Conservation (phyloP, 129 eudicot species). For the Flaveria trinervia region DNA sequence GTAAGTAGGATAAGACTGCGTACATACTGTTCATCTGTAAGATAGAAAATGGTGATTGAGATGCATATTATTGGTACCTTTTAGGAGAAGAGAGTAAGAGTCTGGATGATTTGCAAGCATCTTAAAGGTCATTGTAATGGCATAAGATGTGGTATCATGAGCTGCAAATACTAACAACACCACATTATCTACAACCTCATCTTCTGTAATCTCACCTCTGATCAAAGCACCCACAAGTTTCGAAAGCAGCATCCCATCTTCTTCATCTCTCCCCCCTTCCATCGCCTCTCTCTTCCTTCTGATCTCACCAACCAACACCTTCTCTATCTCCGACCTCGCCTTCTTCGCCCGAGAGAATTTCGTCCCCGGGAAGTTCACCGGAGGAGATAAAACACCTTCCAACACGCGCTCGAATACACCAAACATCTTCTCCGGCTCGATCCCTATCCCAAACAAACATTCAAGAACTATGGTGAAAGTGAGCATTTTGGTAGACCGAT, state of each 20-base stretch:
- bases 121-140: slow-evolving; percentile 77
- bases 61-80: slow-evolving; percentile 52
- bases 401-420: slow-evolving; percentile 63
- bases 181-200: slow-evolving; percentile 77
- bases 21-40: too few relatives aligned
- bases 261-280: slow-evolving; percentile 36
- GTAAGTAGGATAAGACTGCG: too few relatives aligned
- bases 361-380: slow-evolving; percentile 61
- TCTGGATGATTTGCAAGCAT: slow-evolving; percentile 71
- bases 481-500: slow-evolving; percentile 48
- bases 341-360: slow-evolving; percentile 68
- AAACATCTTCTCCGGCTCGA: slow-evolving; percentile 43
- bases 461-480: slow-evolving; percentile 70
- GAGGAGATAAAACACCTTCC: slow-evolving; percentile 67
- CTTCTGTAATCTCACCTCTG: slow-evolving; percentile 72
- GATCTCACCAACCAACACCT: slow-evolving; percentile 47
- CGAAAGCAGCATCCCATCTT: slow-evolving; percentile 45
- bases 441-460: slow-evolving; percentile 75
- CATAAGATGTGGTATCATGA: slow-evolving; percentile 88
- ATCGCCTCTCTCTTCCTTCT: slow-evolving; percentile 62
- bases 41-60: slow-evolving; percentile 36
- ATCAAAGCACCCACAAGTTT: slow-evolving; percentile 59
- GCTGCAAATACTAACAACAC: slow-evolving; percentile 86
- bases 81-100: slow-evolving; percentile 57
- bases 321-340: slow-evolving; percentile 61